A percentile compares a stretch with the other conserved stretches of the same genome.
Conservation (phyloP, 345 rosid species). For the Eucalyptus curtisii region DNA sequence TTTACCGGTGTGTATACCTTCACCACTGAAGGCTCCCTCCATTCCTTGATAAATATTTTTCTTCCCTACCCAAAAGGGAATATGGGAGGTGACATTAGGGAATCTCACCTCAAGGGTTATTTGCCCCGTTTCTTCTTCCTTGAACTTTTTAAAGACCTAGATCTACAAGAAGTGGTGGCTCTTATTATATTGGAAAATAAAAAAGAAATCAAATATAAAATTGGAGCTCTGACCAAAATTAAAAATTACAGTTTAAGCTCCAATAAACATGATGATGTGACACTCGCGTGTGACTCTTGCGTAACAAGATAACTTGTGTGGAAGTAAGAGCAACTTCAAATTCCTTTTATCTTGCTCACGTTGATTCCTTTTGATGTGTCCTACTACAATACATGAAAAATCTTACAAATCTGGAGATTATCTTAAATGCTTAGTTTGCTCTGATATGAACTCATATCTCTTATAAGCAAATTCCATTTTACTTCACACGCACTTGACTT, state of each 20-base stretch:
- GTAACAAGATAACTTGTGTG: background rate
- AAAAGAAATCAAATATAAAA: background rate
- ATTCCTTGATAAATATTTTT: too few relatives aligned
- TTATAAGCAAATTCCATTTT: background rate
- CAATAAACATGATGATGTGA: background rate
- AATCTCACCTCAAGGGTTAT: too few relatives aligned
- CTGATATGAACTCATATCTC: too few relatives aligned
- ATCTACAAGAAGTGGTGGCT: background rate
- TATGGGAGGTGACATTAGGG: too few relatives aligned
- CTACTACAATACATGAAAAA: too few relatives aligned
- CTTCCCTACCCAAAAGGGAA: too few relatives aligned
- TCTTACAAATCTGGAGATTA: background rate
- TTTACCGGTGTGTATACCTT: rapidly evolving
- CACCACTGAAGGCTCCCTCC: too few relatives aligned
- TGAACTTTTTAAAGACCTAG: too few relatives aligned
- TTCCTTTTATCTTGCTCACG: background rate
- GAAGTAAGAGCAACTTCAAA: background rate
- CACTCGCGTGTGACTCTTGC: background rate
- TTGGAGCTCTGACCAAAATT: background rate
- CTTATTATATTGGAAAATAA: background rate
- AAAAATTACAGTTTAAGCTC: background rate
- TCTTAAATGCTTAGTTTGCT: background rate
- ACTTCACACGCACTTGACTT: background rate
- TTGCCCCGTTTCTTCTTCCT: too few relatives aligned
- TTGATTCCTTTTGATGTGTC: background rate